Conservation (phyloP, 495 filamentous ascomycete species). For the Amphirosellinia nigrospora region DNA sequence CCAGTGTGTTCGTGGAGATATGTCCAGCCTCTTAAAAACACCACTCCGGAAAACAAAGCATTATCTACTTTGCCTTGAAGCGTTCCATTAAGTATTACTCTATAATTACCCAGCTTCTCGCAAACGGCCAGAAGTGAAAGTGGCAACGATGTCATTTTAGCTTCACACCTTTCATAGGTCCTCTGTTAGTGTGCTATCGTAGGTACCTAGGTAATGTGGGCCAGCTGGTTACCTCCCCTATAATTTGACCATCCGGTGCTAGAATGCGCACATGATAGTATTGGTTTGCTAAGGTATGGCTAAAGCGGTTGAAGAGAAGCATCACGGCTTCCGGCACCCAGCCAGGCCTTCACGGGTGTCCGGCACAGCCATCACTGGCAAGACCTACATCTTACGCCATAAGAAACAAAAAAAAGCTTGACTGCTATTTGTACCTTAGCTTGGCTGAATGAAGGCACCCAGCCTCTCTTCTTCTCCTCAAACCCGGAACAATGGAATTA, state of each 20-base stretch:
- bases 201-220: background rate
- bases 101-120: background rate
- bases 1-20: background rate
- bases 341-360: background rate
- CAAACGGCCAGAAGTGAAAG: background rate
- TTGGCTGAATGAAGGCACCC: background rate
- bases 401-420: background rate
- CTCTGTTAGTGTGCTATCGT: background rate
- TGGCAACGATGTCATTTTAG: background rate
- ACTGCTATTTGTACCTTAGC: background rate
- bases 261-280: slow-evolving; percentile 1
- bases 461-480: background rate
- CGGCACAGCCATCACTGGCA: slow-evolving; percentile 12
- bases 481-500: background rate
- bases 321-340: slow-evolving; percentile 22
- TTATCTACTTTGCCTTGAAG: background rate
- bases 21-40: background rate
- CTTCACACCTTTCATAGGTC: background rate
- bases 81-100: background rate
- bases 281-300: too few species aligned
- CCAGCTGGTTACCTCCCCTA: background rate
- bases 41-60: background rate
- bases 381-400: slow-evolving; percentile 6
- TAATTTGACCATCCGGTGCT: background rate
- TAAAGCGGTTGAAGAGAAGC: background rate